Base-by-base conservation (phyloP, 805 yeast genomes). In the Ascoidea tarda region DNA sequence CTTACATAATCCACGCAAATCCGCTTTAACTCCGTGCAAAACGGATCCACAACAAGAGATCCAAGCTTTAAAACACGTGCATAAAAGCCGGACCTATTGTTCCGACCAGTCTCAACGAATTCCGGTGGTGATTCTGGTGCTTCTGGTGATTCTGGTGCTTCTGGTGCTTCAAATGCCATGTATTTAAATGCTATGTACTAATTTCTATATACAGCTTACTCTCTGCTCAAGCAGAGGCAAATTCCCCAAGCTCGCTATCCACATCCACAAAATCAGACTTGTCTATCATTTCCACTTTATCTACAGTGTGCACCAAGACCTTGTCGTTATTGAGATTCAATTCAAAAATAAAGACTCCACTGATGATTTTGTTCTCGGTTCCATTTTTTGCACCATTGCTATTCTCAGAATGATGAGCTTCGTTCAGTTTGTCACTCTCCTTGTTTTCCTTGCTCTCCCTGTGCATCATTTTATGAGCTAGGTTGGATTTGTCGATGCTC, bases 301-400 rank as follows among this genome's bases (percentile, higher is more conserved):
- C 91, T 38, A 84, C 72, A 1, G 85, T 80, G 60, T 83, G 87
- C 5, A 79, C 86, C 5, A 70, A 49, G 42, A 84, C 76, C 55
- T 69, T 62, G 53, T 76, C 73, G 60, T 81, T 80, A n/a, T 69
- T 66, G 31, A 72, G 72, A 59, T 74, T 78, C 53, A 84, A 68
- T 60, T 84, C 90, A 60, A 83, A 83, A 6, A 82, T 71, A 59
- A 84, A 84, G 2, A 80, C 63, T 1, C 90, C 91, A 44, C 66
- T 60, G 21, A 72, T 46, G 4, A 73, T 45, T 21, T 42, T 46
- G 16, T 69, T 64, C 50, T 59, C n/a, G 10, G n/a, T 8, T 16
- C 3, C 8, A 16, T 16, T 21, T 46, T 21, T 14, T 42, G 14
- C 4, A 42, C 14, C n/a, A 14, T 42, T 14, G 3, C 46, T 42